Base-by-base conservation (phyloP, 441 rosid genomes). In the Brassica balearica region DNA sequence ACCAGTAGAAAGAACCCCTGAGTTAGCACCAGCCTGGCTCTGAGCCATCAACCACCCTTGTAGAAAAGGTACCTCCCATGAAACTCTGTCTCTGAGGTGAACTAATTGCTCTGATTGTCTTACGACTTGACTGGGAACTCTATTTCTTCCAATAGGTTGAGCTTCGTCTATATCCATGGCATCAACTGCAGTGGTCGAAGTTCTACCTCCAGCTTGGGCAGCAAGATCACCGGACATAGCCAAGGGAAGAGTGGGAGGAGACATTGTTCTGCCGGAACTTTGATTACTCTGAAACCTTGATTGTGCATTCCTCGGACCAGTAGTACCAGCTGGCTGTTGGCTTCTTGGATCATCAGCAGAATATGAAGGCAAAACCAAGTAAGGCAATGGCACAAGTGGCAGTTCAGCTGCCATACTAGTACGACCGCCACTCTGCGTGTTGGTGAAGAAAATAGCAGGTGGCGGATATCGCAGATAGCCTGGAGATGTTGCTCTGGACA, bases 11-110 rank as follows among this genome's bases (percentile, higher is more conserved):
- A 86, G 83, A 66, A 73, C 82, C 72, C 82, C 77, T 58, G 87
- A 17, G 55, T 75, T 85, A 29, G 85, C 83, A 58, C 88, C 90
- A 81, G 94, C 95, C 81, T 89, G 98, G 81, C 85, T 92, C 76
- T 89, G 97, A 73, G 96, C 96, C 76, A 92, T 86, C 74, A 93
- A 82, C 98, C 97, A 95, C 80, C 99, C 96, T 78, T 92, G 96
- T 85, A 92, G 77, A 76, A 92, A 93, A 55, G 95, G 93, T 53
- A 93, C 83, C 70, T 93, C 98, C 99, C 97, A 93, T 59, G 85
- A 83, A 73, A 87, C 83, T 73, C 91, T 89, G 72, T 93, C 96
- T 55, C 93, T 83, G 72, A 88, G 78, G 65, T 91, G 86, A 63
- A 86, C 85, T 69, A 82, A 74, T 68, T 88, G 91, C 84, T 83